phyloP scores from a whole-genome alignment of 345 rosid genomes.

The Eucalyptus lansdowneana region DNA sequence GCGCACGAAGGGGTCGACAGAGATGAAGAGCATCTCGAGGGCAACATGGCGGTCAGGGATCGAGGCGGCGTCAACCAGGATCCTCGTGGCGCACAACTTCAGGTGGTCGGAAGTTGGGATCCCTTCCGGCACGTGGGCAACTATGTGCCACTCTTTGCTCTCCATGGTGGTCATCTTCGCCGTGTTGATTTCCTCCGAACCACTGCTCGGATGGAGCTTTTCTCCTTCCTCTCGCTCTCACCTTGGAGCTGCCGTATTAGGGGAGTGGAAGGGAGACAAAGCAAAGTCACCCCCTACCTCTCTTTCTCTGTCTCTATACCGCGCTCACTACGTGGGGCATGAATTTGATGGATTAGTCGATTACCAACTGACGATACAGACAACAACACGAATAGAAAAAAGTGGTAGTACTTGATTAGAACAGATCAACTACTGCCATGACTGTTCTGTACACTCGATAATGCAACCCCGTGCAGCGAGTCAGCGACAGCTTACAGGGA shows the following conservation, averaged over 20 bases:
- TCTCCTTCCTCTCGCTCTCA: neutral
- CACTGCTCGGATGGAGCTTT: neutral
- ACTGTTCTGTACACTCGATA: neutral
- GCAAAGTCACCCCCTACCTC: neutral
- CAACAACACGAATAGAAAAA: neutral
- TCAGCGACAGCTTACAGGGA: neutral
- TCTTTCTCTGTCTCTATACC: neutral
- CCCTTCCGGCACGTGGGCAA: constrained; percentile 14
- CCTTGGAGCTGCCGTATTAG: neutral
- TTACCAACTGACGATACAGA: neutral
- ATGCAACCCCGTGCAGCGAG: neutral
- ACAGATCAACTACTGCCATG: neutral
- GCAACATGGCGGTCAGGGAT: constrained; percentile 15
- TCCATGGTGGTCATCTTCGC: neutral
- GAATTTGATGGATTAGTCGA: neutral
- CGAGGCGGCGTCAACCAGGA: neutral
- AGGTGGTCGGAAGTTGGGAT: constrained; percentile 31
- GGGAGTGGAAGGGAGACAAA: neutral
- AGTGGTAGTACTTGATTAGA: neutral
- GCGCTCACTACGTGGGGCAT: neutral
- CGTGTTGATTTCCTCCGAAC: neutral
- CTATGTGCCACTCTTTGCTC: constrained; percentile 27
- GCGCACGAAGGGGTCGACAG: constrained; percentile 30
- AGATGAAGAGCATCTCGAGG: constrained; percentile 13
- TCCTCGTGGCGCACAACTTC: constrained; percentile 2